Base-by-base conservation (phyloP, 164 flowering plant genomes). In the Magnolia changhungtana region DNA sequence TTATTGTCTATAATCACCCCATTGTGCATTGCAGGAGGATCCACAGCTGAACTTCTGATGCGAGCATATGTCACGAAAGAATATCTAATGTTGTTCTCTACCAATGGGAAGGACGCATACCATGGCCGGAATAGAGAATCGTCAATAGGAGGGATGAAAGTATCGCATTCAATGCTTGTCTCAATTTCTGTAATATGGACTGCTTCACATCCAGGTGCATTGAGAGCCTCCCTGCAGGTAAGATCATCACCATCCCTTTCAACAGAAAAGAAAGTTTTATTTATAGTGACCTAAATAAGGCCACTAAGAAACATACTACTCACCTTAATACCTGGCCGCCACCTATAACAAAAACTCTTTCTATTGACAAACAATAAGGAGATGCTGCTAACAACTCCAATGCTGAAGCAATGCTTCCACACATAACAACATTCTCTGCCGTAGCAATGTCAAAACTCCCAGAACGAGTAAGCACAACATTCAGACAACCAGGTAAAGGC, bases 381-480 rank as follows among this genome's bases (percentile, higher is more conserved):
- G 94, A 83, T 71, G 87, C 88, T 52, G 96, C 91, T 73, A 95
- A 82, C 63, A 91, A 75, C 59, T 95, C 89, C 85, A 95, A 80
- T 75, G 98, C 96, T 59, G 95, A 92, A 78, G 72, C 71, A 81
- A 93, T 76, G 84, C 99, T 93, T 80, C 92, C 91, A 84, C 97
- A 91, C 21, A 82, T 89, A n/a, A 95, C 77, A 82, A 93, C 99
- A 89, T 91, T 91, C 81, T 93, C 98, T 7, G 88, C 88, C 67
- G 88, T 86, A 63, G 92, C 93, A 81, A 87, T 89, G 68, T 89
- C 92, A 81, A 88, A 91, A 79, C 90, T 86, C 72, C 90, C 95
- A 27, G 97, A 92, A 27, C 94, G 97, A 64, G 97, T 93, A 50
- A 95, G 84, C 74, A 95, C 92, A 75, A 95, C 96, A 88, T 91